phyloP scores from a whole-genome alignment of 257 asterid genomes.

The Marsdenia floribunda region DNA sequence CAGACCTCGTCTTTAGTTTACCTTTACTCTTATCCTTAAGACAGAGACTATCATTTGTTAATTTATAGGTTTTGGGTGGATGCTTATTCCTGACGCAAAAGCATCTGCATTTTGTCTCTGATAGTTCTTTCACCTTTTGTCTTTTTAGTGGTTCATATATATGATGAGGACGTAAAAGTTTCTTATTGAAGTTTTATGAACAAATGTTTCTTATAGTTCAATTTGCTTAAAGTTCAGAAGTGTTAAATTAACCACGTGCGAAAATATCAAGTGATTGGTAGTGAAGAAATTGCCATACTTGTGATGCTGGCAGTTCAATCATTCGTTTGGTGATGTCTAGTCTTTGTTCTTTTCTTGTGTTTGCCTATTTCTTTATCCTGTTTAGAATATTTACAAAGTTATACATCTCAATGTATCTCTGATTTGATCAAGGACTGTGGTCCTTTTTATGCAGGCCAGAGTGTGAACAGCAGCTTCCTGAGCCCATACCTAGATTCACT shows the following conservation, averaged over 20 bases:
- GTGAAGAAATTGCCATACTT: neutral
- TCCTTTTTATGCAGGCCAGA: slow-evolving; percentile 55
- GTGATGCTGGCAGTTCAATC: too few species aligned
- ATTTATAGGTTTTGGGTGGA: too few species aligned
- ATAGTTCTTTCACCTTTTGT: neutral
- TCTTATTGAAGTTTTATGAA: neutral
- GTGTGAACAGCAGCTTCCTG: slow-evolving; percentile 51
- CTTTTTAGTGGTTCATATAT: too few species aligned
- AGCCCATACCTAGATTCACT: slow-evolving; percentile 73
- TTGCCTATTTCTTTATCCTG: neutral
- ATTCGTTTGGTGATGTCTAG: neutral
- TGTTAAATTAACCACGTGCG: neutral
- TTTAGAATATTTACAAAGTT: neutral
- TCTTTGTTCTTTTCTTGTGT: neutral
- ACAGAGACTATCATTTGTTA: too few species aligned
- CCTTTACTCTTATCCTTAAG: neutral
- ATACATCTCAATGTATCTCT: neutral
- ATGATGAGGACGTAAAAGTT: neutral
- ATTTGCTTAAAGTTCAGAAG: neutral
- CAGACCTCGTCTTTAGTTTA: neutral
- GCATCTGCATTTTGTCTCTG: too few species aligned
- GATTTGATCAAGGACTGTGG: neutral
- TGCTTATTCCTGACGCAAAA: too few species aligned
- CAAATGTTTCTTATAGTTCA: neutral
- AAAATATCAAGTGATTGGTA: neutral